These are phyloP conservation scores for Cucurbita ficifolia DNA, from an alignment of 306 rosid genomes.

Conservation along the genomic window DNA sequence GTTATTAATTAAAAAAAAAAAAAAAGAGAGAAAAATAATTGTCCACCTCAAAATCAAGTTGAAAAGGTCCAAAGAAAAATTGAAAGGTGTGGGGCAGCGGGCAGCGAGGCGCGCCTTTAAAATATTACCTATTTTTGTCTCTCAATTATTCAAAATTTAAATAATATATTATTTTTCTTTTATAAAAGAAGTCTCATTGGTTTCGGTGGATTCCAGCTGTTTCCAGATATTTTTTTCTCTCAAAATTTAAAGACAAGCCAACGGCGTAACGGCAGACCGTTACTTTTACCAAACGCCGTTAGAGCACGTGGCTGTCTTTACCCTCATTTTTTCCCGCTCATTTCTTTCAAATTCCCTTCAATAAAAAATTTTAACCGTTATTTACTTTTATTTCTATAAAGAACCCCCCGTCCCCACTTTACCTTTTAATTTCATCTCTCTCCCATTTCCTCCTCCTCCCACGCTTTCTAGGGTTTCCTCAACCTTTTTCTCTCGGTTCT, in stretches of 20 bases:
- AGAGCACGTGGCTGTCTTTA: neutral
- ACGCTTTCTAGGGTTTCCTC: neutral
- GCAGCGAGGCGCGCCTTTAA: conserved; percentile 4
- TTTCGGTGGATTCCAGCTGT: neutral
- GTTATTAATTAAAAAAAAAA: neutral
- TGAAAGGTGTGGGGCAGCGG: conserved; percentile 9
- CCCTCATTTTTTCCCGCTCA: conserved; percentile 3
- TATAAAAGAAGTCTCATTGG: neutral
- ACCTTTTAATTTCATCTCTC: neutral
- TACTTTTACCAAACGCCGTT: conserved; percentile 10
- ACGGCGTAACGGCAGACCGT: conserved; percentile 1
- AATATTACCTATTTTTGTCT: neutral
- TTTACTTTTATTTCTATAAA: conserved; percentile 6
- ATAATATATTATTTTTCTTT: neutral
- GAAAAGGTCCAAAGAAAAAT: neutral
- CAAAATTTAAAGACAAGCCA: conserved; percentile 1
- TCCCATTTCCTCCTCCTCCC: neutral
- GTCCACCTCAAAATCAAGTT: neutral
- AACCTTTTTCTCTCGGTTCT: neutral
- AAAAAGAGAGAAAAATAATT: neutral
- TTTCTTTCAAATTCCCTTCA: neutral
- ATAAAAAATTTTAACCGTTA: conserved; percentile 6
- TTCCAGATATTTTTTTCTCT: conserved; percentile 1
- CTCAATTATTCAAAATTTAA: neutral
- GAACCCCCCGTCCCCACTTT: neutral